Base-by-base conservation (phyloP, 768 basidiomycete species). In the Tricholoma sp. region DNA sequence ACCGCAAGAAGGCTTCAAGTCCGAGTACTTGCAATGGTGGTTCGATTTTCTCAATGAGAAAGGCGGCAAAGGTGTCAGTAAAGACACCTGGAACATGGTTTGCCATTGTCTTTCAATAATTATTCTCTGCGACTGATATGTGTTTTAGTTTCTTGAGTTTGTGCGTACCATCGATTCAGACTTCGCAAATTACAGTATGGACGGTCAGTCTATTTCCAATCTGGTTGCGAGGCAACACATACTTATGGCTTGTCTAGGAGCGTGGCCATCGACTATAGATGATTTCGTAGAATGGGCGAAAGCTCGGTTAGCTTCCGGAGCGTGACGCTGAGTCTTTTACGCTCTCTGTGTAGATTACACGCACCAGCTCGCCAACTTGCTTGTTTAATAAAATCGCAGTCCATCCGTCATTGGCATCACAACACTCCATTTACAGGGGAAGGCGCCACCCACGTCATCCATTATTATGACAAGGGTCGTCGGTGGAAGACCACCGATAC, bases 11-110 rank as follows among this genome's bases (percentile, higher is more conserved):
- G 87, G 87, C 2, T 92, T 88, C 86, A 76, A 78, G 60, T 72
- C 74, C 49, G 77, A 82, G 58, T 80, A 88, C 65, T 81, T 78
- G 13, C 67, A 81, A 24, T 82, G 81, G 81, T 95, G 93, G 93
- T 82, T 87, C 63, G 83, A 86, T n/a, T 95, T 84, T 67, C 69
- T 94, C 67, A 71, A 67, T 32, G 73, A 80, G 65, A 85, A 81
- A 60, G 84, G 83, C 1, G 76, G 76, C 18, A 88, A 88, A 66
- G 91, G 90, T 4, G 80, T 95, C 32, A 93, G 89, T 72, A 91
- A 89, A 72, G 92, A 93, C 72, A 90, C 89, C 15, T 94, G 91
- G 92, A 70, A 77, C 52, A 93, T 94, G 91, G 91, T 89, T 50
- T 42, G 84, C 72, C 12, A 29, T 45, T 47, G 37, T 32, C 4